Evolutionary conservation across 805 yeast species (phyloP).

Genomic region (Cyberlindnera mississippiensis): DNA sequence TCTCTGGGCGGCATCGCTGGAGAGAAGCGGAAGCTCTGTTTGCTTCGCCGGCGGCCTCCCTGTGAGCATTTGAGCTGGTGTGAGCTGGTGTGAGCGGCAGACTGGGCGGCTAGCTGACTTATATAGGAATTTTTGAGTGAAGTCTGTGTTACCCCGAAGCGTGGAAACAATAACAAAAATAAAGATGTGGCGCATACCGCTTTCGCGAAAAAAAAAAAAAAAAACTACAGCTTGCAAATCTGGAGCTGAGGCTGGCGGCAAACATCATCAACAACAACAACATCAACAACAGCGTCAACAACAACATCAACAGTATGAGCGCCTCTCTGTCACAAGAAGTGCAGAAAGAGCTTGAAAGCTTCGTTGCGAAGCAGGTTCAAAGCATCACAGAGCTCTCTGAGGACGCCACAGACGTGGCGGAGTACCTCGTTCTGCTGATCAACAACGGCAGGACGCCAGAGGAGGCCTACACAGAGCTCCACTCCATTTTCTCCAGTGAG

Average conservation of each 20-base stretch:
- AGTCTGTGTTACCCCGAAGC: too few species aligned
- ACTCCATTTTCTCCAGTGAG: conserved; percentile 56
- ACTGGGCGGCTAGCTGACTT: too few species aligned
- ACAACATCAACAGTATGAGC: conserved; percentile 4
- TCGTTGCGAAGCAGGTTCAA: conserved; percentile 38
- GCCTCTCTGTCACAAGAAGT: conserved; percentile 25
- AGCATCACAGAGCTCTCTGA: conserved; percentile 41
- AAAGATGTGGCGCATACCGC: neutral
- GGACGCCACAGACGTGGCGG: conserved; percentile 62
- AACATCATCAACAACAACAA: too few species aligned
- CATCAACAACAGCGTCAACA: neutral
- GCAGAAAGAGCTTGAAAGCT: conserved; percentile 40
- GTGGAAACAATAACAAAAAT: too few species aligned
- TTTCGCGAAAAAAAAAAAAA: neutral
- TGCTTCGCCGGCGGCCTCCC: neutral
- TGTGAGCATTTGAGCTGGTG: too few species aligned
- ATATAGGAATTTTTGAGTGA: too few species aligned
- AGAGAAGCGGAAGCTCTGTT: too few species aligned
- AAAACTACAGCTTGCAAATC: too few species aligned
- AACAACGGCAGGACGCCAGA: conserved; percentile 61
- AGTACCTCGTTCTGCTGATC: conserved; percentile 66
- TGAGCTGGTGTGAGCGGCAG: too few species aligned
- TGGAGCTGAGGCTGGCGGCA: too few species aligned
- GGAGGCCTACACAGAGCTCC: conserved; percentile 58
- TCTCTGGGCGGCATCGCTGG: too few species aligned